phyloP scores from a whole-genome alignment of 768 basidiomycete species.

The Stropharia rugosoannulata region DNA sequence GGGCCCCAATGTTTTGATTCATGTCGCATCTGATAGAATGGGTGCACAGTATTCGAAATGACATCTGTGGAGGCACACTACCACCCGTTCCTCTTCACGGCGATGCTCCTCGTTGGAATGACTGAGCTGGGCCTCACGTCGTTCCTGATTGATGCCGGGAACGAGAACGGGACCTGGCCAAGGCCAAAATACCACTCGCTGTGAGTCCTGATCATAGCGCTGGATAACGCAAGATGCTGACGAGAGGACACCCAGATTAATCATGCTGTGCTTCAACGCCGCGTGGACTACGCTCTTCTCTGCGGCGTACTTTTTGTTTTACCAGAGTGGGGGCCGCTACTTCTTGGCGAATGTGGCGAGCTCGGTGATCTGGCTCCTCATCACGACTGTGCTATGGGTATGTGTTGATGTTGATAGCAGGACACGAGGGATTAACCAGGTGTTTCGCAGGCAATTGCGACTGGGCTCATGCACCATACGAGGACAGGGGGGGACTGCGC shows the following conservation, averaged over 20 bases:
- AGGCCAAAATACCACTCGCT: constrained; percentile 62
- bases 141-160: constrained; percentile 70
- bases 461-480: constrained; percentile 68
- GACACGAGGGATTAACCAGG: not conserved
- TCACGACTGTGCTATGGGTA: constrained; percentile 71
- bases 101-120: constrained; percentile 67
- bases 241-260: constrained; percentile 34
- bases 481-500: constrained; percentile 60
- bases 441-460: constrained; percentile 54
- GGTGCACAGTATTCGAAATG: constrained; percentile 21
- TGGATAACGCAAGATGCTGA: not conserved
- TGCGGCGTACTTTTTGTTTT: constrained; percentile 69
- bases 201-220: constrained; percentile 35
- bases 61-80: constrained; percentile 51
- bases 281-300: constrained; percentile 78
- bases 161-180: constrained; percentile 60
- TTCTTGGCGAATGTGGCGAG: constrained; percentile 76
- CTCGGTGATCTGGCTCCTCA: constrained; percentile 70
- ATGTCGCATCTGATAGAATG: not conserved
- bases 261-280: constrained; percentile 62
- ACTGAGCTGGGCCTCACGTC: constrained; percentile 75
- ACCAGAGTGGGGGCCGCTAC: constrained; percentile 62
- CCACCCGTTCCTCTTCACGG: constrained; percentile 58
- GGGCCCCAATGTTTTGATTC: not conserved
- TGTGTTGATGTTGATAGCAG: constrained; percentile 11